Base-by-base conservation (phyloP, 306 rosid species). In the Erythrophleum fordii region DNA sequence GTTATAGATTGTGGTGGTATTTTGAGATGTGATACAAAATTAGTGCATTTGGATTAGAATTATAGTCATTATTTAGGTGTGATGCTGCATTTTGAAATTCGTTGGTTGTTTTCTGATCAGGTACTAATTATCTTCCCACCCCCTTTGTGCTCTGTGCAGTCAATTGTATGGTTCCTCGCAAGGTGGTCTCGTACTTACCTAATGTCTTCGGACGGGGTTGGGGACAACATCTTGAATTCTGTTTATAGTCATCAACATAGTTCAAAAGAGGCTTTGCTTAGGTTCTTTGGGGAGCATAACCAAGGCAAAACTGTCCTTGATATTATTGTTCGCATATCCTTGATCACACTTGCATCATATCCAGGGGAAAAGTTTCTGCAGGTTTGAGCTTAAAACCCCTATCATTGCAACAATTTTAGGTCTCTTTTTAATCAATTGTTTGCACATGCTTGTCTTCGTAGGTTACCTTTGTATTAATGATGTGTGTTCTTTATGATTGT, bases 101-200 rank as follows among this genome's bases (percentile, higher is more conserved):
- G 42, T 59, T 64, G 34, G 39, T 77, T 81, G 25, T 59, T 58
- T 73, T 78, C 75, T 75, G 60, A 68, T 49, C 29, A 80, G 41
- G 44, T 61, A 55, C 11, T 73, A 25, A 25, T 59, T 58, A 53
- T 72, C 76, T 77, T 72, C 68, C 75, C 64, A 60, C 35, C 28
- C 53, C 51, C 51, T 87, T 80, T 73, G 68, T 84, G 28, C 51
- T 83, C 75, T 75, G 49, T 86, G 89, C 94, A 95, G 99, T 92
- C 99, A 81, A 77, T 95, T 81, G 82, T 95, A 76, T 95, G 99
- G 99, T 93, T 95, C 87, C 94, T 95, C 76, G 93, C 97, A 78
- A 90, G 99, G 84, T 95, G 99, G 99, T 93, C 95, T 69, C 90
- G 85, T 52, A 93, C 99, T 37, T 95, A 89, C 88, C 81, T 95